Conservation (phyloP, 257 asterid genomes). For the Nicotiana sylvestris region DNA sequence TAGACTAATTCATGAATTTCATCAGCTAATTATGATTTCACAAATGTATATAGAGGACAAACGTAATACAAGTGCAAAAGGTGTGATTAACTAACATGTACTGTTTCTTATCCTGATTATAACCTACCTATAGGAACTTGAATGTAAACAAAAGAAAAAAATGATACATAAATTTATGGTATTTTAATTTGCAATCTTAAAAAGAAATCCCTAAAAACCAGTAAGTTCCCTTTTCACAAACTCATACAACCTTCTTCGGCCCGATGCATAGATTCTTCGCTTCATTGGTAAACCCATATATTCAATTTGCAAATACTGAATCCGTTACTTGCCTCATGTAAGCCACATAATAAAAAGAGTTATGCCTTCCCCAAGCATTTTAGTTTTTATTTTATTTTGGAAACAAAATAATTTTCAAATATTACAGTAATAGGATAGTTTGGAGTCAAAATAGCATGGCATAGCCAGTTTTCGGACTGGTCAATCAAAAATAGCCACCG, state of each 20-base stretch:
- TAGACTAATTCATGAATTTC: too few species aligned
- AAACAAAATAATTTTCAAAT: not conserved
- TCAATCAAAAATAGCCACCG: too few species aligned
- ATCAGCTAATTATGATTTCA: too few species aligned
- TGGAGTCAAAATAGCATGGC: too few species aligned
- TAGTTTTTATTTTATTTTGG: not conserved
- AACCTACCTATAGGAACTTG: not conserved
- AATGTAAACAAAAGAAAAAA: not conserved
- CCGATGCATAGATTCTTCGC: not conserved
- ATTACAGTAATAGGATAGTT: not conserved
- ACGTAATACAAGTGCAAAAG: not conserved
- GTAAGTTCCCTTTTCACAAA: too few species aligned
- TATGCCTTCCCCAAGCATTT: not conserved
- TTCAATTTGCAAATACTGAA: not conserved
- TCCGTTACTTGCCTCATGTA: not conserved
- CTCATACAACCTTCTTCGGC: not conserved
- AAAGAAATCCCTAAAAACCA: not conserved
- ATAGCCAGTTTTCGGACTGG: too few species aligned
- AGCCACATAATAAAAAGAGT: not conserved
- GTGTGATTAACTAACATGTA: not conserved
- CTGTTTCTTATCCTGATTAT: not conserved
- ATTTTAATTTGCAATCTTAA: not conserved
- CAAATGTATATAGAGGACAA: too few species aligned
- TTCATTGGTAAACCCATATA: not conserved
- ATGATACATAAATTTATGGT: not conserved